These are phyloP conservation scores for Pisolithus albus DNA, from an alignment of 768 basidiomycete genomes.

Conservation along the genomic window DNA sequence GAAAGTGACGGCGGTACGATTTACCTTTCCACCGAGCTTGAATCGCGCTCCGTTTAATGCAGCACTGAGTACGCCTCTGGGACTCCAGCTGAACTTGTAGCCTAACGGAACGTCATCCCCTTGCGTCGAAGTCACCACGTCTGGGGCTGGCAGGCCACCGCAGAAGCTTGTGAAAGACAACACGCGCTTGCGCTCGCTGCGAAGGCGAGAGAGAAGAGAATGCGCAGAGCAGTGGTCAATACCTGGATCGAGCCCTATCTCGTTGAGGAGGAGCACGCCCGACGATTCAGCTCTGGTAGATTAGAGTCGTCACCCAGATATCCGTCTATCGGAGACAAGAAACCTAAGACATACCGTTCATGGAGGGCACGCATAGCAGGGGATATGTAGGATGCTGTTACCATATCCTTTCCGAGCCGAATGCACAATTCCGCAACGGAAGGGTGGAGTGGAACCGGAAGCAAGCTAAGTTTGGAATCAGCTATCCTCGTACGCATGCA, in stretches of 20 bases:
- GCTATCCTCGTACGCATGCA: background rate
- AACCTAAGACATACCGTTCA: conserved; percentile 39
- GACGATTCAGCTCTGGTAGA: conserved; percentile 47
- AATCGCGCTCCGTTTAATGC: conserved; percentile 69
- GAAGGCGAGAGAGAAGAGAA: conserved; percentile 51
- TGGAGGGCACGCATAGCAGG: conserved; percentile 66
- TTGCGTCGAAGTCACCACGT: conserved; percentile 27
- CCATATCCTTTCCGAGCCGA: conserved; percentile 58
- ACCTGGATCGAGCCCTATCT: conserved; percentile 86
- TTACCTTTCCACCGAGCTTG: conserved; percentile 51
- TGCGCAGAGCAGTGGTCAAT: conserved; percentile 87
- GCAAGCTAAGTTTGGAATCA: conserved; percentile 42
- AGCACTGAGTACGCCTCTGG: conserved; percentile 77
- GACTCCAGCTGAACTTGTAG: conserved; percentile 96
- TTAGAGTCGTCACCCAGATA: background rate
- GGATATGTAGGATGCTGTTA: conserved; percentile 90
- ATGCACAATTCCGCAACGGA: conserved; percentile 70
- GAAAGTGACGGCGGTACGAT: conserved; percentile 9
- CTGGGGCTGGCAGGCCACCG: conserved; percentile 84
- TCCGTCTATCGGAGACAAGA: background rate
- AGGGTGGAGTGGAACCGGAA: conserved; percentile 73
- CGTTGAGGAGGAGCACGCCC: conserved; percentile 74
- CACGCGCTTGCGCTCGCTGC: conserved; percentile 46
- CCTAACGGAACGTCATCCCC: conserved; percentile 55
- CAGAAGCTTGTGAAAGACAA: conserved; percentile 85